Conservation (phyloP, 108 stramenopile genomes). For the Asterionellopsis glacialis region DNA sequence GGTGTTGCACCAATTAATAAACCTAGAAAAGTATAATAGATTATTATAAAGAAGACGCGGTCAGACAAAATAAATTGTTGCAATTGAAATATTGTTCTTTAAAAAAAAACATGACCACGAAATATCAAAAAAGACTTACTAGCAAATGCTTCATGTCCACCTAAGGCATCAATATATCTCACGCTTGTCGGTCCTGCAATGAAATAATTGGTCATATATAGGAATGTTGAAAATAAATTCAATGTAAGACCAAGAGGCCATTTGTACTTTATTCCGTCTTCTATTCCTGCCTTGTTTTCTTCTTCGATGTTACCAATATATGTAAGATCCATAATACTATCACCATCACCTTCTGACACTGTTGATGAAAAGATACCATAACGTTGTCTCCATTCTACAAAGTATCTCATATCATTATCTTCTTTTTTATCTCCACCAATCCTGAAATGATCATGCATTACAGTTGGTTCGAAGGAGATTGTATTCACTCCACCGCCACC, state of each 20-base stretch:
- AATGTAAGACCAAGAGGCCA: slow-evolving; percentile 34
- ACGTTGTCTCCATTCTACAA: no score
- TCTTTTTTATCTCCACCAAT: no score
- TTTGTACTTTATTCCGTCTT: no score
- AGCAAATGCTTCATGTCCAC: slow-evolving; percentile 41
- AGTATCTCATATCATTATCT: no score
- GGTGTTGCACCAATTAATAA: slow-evolving; percentile 79
- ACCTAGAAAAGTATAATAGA: slow-evolving; percentile 52
- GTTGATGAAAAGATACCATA: no score
- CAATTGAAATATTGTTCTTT: slow-evolving; percentile 60
- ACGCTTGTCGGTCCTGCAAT: slow-evolving; percentile 66
- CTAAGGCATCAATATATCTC: slow-evolving; percentile 47
- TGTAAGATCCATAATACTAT: no score
- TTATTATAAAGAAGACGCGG: slow-evolving; percentile 47
- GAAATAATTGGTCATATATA: slow-evolving; percentile 42
- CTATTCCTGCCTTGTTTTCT: no score
- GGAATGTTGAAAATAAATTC: slow-evolving; percentile 50
- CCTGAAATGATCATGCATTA: no score
- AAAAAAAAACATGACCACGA: slow-evolving; percentile 59
- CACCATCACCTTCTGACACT: no score
- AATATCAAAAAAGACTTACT: slow-evolving; percentile 55
- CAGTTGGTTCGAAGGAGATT: no score
- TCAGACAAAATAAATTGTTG: slow-evolving; percentile 47
- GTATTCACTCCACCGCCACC: no score
- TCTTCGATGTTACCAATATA: no score